Conservation (phyloP, 108 stramenopile species). For the Conticribra guillardii region DNA sequence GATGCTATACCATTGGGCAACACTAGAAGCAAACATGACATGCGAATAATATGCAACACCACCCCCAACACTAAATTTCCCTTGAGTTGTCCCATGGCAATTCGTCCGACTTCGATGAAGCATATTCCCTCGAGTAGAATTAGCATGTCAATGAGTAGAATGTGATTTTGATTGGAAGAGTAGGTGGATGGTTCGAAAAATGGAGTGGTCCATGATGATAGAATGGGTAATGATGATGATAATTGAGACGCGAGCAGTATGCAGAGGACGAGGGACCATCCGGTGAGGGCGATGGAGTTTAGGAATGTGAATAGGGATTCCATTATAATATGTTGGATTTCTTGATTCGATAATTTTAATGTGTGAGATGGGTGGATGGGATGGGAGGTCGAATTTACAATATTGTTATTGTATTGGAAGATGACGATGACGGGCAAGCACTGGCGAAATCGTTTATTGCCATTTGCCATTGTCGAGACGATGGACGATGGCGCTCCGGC, state of each 20-base stretch:
- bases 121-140: constrained; percentile 51
- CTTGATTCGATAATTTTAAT: background rate
- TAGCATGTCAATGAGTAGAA: constrained; percentile 17
- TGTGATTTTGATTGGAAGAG: constrained; percentile 4
- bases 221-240: background rate
- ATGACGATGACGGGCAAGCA: no score
- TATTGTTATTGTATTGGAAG: no score
- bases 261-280: constrained; percentile 30
- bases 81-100: constrained; percentile 49
- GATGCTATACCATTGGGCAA: constrained; percentile 34
- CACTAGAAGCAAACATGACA: constrained; percentile 32
- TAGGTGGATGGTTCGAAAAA: constrained; percentile 8
- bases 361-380: background rate
- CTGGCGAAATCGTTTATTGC: no score
- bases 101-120: constrained; percentile 53
- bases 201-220: constrained; percentile 3
- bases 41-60: constrained; percentile 52
- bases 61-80: constrained; percentile 53
- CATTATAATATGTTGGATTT: background rate
- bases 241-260: constrained; percentile 18
- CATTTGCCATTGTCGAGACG: no score
- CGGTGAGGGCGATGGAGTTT: constrained; percentile 28
- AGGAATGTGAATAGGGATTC: constrained; percentile 33
- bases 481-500: no score
- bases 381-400: no score